These are phyloP conservation scores for Globisporangium recalcitrans DNA, from an alignment of 352 stramenopile species.

Conservation along the genomic window DNA sequence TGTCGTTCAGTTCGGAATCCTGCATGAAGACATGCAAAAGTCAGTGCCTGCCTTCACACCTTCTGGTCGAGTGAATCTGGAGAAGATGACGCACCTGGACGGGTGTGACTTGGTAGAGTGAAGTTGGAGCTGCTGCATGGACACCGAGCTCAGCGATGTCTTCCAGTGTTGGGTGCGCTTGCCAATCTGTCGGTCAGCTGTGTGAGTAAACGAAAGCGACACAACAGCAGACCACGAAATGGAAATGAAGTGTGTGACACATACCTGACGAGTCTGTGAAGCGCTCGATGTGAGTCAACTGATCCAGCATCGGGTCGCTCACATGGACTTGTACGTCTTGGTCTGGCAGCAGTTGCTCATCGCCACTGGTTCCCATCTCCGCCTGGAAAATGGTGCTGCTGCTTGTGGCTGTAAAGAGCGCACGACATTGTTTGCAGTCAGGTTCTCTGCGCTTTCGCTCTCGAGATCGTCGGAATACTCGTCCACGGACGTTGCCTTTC, in stretches of 20 bases:
- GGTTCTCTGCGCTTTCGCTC: background rate
- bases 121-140: conserved; percentile 20
- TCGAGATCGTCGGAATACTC: conserved; percentile 20
- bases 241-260: too few species aligned
- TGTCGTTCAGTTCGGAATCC: conserved; percentile 1
- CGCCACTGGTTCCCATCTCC: background rate
- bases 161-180: conserved; percentile 9
- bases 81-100: conserved; percentile 1
- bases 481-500: conserved; percentile 1
- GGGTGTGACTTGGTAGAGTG: conserved; percentile 9
- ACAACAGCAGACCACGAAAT: too few species aligned
- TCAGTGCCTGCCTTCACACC: too few species aligned
- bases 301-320: conserved; percentile 47
- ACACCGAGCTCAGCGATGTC: conserved; percentile 25
- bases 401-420: conserved; percentile 6
- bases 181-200: conserved; percentile 9
- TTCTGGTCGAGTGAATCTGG: too few species aligned
- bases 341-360: background rate
- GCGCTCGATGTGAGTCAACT: conserved; percentile 47
- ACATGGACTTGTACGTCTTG: conserved; percentile 24
- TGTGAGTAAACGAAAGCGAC: background rate
- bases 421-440: conserved; percentile 4
- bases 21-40: background rate
- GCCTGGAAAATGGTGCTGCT: background rate
- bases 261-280: conserved; percentile 46